These are phyloP conservation scores for Coniella lustricola DNA, from an alignment of 2,329 filamentous ascomycete genomes.

Conservation along the genomic window DNA sequence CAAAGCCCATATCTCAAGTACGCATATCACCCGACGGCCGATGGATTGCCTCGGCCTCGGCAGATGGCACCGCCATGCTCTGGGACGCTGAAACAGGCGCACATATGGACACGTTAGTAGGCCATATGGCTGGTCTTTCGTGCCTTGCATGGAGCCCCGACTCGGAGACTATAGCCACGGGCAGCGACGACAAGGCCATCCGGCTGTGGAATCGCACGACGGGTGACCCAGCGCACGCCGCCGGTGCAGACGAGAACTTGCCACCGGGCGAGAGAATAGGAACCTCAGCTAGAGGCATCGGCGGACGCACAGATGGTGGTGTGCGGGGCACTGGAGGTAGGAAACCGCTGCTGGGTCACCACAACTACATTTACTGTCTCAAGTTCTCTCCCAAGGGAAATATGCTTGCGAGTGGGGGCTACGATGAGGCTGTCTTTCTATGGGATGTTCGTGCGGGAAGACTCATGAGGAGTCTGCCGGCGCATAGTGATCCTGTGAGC, in stretches of 20 bases:
- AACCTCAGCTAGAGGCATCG: slow-evolving; percentile 8
- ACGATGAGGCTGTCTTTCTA: slow-evolving; percentile 93
- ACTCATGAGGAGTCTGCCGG: slow-evolving; percentile 84
- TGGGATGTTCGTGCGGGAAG: slow-evolving; percentile 90
- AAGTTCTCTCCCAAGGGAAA: slow-evolving; percentile 98
- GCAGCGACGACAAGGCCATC: slow-evolving; percentile 94
- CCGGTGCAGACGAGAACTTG: slow-evolving; percentile 17
- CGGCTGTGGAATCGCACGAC: slow-evolving; percentile 78
- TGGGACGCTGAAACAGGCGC: slow-evolving; percentile 76
- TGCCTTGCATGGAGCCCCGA: slow-evolving; percentile 94
- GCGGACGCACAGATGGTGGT: slow-evolving; percentile 11
- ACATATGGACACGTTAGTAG: slow-evolving; percentile 82
- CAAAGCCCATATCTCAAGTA: slow-evolving; percentile 72
- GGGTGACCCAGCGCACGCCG: slow-evolving; percentile 31
- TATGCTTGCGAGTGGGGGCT: slow-evolving; percentile 89
- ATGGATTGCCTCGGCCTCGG: slow-evolving; percentile 84
- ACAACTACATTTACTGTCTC: slow-evolving; percentile 92
- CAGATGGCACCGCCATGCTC: slow-evolving; percentile 84
- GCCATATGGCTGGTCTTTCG: slow-evolving; percentile 86
- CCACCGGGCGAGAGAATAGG: slow-evolving; percentile 16
- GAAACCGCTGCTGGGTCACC: slow-evolving; percentile 70
- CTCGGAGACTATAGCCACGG: slow-evolving; percentile 77
- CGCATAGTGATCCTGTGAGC: slow-evolving; percentile 89
- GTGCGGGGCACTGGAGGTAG: slow-evolving; percentile 27
- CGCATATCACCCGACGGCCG: slow-evolving; percentile 86